A percentile compares a stretch with the other conserved stretches of the same genome.
Evolutionary conservation across 257 asterid genomes (phyloP).

Genomic region (Capsicum baccatum): DNA sequence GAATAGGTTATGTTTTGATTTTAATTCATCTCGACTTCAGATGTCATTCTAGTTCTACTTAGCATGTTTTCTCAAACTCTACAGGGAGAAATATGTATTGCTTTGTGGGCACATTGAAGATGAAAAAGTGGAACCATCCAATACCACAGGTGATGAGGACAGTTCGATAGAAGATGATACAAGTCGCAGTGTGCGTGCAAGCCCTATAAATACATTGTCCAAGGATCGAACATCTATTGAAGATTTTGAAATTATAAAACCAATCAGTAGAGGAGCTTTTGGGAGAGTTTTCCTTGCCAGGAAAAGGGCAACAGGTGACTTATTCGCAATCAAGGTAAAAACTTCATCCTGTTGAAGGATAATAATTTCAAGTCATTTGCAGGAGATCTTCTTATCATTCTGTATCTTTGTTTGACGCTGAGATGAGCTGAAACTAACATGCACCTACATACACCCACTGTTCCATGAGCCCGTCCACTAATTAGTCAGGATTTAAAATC

Average conservation of each 20-base stretch:
- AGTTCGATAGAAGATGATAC: constrained; percentile 80
- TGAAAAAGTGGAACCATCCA: constrained; percentile 59
- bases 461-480: not conserved
- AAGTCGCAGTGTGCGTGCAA: constrained; percentile 84
- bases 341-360: constrained; percentile 21
- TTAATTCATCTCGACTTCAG: constrained; percentile 27
- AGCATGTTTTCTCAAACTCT: constrained; percentile 34
- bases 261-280: constrained; percentile 98
- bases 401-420: not conserved
- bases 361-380: constrained; percentile 23
- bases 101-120: constrained; percentile 93
- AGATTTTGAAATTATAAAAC: constrained; percentile 97
- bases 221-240: constrained; percentile 95
- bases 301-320: constrained; percentile 97
- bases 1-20: not conserved
- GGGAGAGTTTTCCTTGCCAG: constrained; percentile 94
- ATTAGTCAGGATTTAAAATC: not conserved
- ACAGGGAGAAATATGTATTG: constrained; percentile 93
- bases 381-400: constrained; percentile 19
- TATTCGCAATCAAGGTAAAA: constrained; percentile 93
- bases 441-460: not conserved
- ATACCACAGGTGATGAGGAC: constrained; percentile 65
- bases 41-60: constrained; percentile 16
- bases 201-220: constrained; percentile 82
- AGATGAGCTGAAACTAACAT: constrained; percentile 14